Conservation (phyloP, 805 yeast genomes). For the Kuraishia ogatae region DNA sequence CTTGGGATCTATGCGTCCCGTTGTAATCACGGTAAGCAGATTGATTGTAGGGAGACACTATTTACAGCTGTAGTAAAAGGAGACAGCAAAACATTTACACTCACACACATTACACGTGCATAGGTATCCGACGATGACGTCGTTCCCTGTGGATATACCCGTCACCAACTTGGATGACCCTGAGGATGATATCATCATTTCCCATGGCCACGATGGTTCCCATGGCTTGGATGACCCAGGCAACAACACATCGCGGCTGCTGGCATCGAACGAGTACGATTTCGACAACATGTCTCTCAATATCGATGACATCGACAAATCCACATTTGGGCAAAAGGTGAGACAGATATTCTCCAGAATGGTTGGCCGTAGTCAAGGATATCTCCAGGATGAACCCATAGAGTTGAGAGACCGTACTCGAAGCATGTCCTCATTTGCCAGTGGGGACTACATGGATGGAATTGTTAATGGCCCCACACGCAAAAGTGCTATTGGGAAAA, state of each 20-base stretch:
- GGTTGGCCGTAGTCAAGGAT: not conserved
- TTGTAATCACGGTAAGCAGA: too few relatives aligned
- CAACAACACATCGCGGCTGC: constrained; percentile 2
- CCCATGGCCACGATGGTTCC: not conserved
- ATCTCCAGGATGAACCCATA: constrained; percentile 12
- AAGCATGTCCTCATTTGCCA: constrained; percentile 15
- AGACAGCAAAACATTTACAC: too few relatives aligned
- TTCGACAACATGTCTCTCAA: not conserved
- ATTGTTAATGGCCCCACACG: not conserved
- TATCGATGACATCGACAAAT: constrained; percentile 3
- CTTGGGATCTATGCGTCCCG: too few relatives aligned
- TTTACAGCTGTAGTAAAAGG: too few relatives aligned
- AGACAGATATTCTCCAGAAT: constrained; percentile 1
- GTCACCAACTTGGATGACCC: constrained; percentile 42
- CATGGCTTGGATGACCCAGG: not conserved
- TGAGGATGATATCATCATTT: constrained; percentile 20
- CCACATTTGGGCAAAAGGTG: constrained; percentile 8
- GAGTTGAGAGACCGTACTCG: constrained; percentile 17
- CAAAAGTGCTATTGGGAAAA: not conserved
- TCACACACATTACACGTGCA: too few relatives aligned
- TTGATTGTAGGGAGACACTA: too few relatives aligned
- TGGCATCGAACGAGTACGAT: not conserved
- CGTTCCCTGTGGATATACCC: constrained; percentile 38
- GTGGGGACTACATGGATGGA: constrained; percentile 4
- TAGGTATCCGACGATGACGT: not conserved